phyloP scores from a whole-genome alignment of 2,329 filamentous ascomycete species.

The Alternaria dauci region DNA sequence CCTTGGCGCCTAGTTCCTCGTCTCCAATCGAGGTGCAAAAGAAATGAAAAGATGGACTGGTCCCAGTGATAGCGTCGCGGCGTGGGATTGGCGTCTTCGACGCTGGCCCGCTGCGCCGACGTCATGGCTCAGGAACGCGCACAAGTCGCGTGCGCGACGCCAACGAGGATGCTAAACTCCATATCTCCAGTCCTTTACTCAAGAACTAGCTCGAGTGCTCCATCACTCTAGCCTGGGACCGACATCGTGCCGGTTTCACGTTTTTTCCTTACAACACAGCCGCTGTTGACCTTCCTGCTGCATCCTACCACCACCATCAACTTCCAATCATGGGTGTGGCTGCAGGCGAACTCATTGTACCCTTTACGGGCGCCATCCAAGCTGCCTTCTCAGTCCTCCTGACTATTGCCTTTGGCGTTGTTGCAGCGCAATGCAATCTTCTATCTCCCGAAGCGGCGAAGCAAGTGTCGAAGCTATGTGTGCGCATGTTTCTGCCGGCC shows the following conservation, averaged over 20 bases:
- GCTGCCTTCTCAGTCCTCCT: constrained; percentile 64
- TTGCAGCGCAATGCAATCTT: constrained; percentile 61
- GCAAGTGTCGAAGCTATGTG: constrained; percentile 62
- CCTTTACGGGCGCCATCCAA: constrained; percentile 63
- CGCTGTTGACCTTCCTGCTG: neutral
- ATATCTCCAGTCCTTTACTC: neutral
- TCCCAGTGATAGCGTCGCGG: constrained; percentile 10
- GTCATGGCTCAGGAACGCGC: constrained; percentile 21
- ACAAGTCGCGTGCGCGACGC: constrained; percentile 13
- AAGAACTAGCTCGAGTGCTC: neutral
- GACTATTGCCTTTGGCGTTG: constrained; percentile 62
- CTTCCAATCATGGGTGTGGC: constrained; percentile 31
- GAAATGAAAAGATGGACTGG: neutral
- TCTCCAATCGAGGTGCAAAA: neutral
- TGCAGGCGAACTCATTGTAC: constrained; percentile 45
- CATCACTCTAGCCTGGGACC: neutral
- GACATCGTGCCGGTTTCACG: constrained; percentile 7
- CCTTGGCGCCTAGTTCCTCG: neutral
- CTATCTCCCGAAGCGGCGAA: constrained; percentile 59
- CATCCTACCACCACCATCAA: neutral
- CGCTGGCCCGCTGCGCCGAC: constrained; percentile 11
- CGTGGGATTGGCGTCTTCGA: constrained; percentile 16
- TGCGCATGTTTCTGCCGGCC: constrained; percentile 63
- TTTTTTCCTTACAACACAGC: neutral
- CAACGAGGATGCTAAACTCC: constrained; percentile 1